These are phyloP conservation scores for Aspergillus wentii DNA, from an alignment of 495 filamentous ascomycete genomes.

Conservation along the genomic window DNA sequence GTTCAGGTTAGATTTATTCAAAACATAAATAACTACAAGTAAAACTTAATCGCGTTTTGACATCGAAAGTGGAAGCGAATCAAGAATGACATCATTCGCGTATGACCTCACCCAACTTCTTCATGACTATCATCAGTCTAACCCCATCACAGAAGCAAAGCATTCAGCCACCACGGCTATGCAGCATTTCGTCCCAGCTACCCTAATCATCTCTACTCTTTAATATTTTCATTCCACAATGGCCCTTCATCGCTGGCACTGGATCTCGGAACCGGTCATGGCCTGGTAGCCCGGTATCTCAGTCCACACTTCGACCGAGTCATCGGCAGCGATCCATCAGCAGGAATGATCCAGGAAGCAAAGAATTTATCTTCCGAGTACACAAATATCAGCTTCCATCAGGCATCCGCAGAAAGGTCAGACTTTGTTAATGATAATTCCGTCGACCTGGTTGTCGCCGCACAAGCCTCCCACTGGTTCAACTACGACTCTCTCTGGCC, in stretches of 20 bases:
- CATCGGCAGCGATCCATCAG: neutral
- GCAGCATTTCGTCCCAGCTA: slow-evolving; percentile 62
- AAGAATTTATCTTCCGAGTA: neutral
- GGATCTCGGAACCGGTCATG: slow-evolving; percentile 61
- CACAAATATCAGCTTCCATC: neutral
- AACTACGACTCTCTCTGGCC: slow-evolving; percentile 52
- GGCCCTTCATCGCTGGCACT: slow-evolving; percentile 36
- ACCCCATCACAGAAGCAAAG: slow-evolving; percentile 25
- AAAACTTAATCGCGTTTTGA: too few species aligned
- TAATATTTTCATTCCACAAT: slow-evolving; percentile 50
- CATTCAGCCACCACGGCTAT: slow-evolving; percentile 52
- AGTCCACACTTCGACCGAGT: neutral
- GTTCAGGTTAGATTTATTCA: too few species aligned
- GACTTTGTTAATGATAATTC: slow-evolving; percentile 11
- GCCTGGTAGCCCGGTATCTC: slow-evolving; percentile 50
- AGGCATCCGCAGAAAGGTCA: neutral
- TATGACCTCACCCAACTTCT: neutral
- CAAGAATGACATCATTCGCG: neutral
- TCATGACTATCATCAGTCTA: neutral
- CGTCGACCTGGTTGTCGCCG: slow-evolving; percentile 50
- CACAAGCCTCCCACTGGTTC: slow-evolving; percentile 58
- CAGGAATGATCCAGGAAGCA: neutral
- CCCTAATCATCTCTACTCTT: slow-evolving; percentile 48
- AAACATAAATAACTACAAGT: too few species aligned
- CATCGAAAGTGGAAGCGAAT: too few species aligned